phyloP scores from a whole-genome alignment of 1,284 basidiomycete species.

The Cutaneotrichosporon curvatum region DNA sequence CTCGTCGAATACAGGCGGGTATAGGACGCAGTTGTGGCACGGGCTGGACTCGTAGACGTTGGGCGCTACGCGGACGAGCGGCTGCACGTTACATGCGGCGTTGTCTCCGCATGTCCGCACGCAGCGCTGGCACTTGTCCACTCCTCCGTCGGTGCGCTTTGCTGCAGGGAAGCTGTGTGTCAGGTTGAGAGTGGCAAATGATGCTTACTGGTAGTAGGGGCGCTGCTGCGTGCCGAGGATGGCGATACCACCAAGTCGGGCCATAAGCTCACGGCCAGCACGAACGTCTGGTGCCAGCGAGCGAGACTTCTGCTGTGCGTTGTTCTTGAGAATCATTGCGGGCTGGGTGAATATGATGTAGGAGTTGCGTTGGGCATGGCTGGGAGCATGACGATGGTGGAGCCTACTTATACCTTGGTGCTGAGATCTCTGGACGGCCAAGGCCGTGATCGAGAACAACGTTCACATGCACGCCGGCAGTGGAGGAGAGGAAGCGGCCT shows the following conservation, averaged over 20 bases:
- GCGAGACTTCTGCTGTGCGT: slow-evolving; percentile 3
- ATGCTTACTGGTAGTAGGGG: slow-evolving; percentile 9
- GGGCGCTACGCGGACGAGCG: not conserved
- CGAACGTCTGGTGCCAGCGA: slow-evolving; percentile 3
- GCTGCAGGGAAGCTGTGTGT: slow-evolving; percentile 6
- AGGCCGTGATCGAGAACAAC: too few relatives aligned
- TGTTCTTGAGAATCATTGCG: slow-evolving; percentile 4
- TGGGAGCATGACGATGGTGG: not conserved
- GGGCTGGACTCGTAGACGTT: slow-evolving; percentile 6
- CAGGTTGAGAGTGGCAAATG: not conserved
- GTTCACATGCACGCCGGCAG: too few relatives aligned
- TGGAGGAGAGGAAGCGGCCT: too few relatives aligned
- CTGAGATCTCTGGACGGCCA: too few relatives aligned
- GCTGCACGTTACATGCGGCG: slow-evolving; percentile 10
- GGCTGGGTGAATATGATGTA: not conserved
- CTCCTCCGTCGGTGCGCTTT: slow-evolving; percentile 1
- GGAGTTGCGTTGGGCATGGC: slow-evolving; percentile 1
- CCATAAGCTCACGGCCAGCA: slow-evolving; percentile 12
- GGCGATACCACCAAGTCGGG: slow-evolving; percentile 9
- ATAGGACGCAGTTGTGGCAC: slow-evolving; percentile 10
- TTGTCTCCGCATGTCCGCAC: slow-evolving; percentile 2
- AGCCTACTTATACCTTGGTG: not conserved
- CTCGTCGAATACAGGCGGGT: slow-evolving; percentile 4
- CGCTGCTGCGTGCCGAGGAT: slow-evolving; percentile 6
- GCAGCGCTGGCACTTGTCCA: slow-evolving; percentile 11